phyloP scores from a whole-genome alignment of 176 grass and related monocot genomes.

The Carex parvula region DNA sequence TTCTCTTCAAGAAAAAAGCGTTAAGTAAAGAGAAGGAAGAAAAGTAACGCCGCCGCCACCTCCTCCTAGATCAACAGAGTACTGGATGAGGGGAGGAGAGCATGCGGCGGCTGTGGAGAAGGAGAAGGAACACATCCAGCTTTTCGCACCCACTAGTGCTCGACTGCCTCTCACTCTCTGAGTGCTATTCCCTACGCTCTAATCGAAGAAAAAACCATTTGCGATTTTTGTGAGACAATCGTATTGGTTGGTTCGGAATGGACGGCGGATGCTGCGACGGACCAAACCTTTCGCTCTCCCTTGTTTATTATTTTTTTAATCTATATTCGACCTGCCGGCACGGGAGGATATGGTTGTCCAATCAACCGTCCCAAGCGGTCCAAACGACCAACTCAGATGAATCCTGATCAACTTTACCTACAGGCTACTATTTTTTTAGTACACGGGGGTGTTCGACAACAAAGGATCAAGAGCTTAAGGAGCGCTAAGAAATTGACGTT shows the following conservation, averaged over 20 bases:
- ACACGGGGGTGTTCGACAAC: no score
- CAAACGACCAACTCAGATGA: not conserved
- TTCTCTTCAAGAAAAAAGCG: not conserved
- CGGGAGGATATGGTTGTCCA: not conserved
- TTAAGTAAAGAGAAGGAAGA: not conserved
- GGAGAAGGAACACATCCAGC: slow-evolving; percentile 8
- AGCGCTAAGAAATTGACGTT: no score
- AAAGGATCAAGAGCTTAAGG: no score
- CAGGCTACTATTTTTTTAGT: not conserved
- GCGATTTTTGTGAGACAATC: not conserved
- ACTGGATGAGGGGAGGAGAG: not conserved
- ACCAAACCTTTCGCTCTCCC: not conserved
- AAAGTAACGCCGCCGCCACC: not conserved
- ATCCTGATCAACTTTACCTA: no score
- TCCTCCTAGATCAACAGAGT: not conserved
- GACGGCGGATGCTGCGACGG: slow-evolving; percentile 7
- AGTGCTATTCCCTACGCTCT: not conserved
- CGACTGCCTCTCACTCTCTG: not conserved
- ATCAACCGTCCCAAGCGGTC: not conserved
- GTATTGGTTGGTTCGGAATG: not conserved
- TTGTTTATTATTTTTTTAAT: not conserved
- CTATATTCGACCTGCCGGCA: not conserved
- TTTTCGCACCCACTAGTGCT: not conserved
- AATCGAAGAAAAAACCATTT: not conserved
- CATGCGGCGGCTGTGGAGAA: not conserved